Base-by-base conservation (phyloP, 2,329 filamentous ascomycete species). In the Penicillium sp. region DNA sequence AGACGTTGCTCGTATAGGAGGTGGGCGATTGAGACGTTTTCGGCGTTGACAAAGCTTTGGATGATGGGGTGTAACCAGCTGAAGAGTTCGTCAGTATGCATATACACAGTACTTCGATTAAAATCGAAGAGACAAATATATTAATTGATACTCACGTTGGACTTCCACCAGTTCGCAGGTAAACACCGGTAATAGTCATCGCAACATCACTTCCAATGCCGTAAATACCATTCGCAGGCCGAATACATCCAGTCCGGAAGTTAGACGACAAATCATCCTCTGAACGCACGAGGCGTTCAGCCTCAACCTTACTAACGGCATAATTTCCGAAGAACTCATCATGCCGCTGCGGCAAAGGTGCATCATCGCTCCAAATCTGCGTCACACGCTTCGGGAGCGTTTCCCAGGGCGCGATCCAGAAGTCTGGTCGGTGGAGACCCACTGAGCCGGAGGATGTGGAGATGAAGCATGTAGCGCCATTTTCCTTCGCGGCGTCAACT, bases 21-120 rank as follows among this genome's bases (percentile, higher is more conserved):
- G 61, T 86, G 82, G 5, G 78, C 82, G 19, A 84, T 70, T 10
- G 82, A 80, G 57, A 83, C 79, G 67, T 86, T 84, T 53, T 79
- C 77, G 5, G 74, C 76, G 58, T 79, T 74, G 47, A 82, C 78
- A 63, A 80, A 82, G 67, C 78, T 80, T 63, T 84, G 81, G 26
- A 82, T 71, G 27, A 79, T 70, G 16, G 76, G 73, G 5, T 68
- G 64, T 26, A 77, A 73, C 76, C 80, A 84, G 45, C 76, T 71
- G 14, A 39, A 39, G 13, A 39, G 13, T 27, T 13, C 16, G 13
- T 37, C 14, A 46, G 50, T 16, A 43, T 19, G 4, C 19, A 19
- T 11, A 9, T 24, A 13, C 13, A 52, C 5, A 22, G n/a, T 14
- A 41, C 22, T 41, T 22, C 19, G 5, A 33, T 33, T 5, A 7